Conservation (phyloP, 345 rosid genomes). For the Durio zibethinus region DNA sequence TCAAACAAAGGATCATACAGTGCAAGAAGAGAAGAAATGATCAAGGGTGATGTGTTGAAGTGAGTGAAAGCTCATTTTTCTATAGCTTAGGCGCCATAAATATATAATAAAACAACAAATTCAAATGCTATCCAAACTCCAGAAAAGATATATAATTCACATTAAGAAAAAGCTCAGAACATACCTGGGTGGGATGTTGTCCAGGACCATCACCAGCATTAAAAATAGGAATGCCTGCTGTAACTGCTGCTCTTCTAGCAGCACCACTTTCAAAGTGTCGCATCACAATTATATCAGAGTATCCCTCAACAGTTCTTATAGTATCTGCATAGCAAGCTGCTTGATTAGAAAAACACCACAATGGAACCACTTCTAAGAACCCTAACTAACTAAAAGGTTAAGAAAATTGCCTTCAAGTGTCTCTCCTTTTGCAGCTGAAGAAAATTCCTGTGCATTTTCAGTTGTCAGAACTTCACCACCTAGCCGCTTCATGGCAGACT, state of each 20-base stretch:
- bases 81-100: not conserved
- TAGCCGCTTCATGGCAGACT: constrained; percentile 91
- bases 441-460: constrained; percentile 91
- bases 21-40: not conserved
- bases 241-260: constrained; percentile 83
- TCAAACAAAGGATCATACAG: not conserved
- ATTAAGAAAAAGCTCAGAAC: not conserved
- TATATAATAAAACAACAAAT: not conserved
- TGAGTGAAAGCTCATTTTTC: not conserved
- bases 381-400: not conserved
- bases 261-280: constrained; percentile 97
- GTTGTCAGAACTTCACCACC: constrained; percentile 97
- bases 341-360: constrained; percentile 5
- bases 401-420: constrained; percentile 75
- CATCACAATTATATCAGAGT: constrained; percentile 88
- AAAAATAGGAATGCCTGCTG: constrained; percentile 79
- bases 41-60: not conserved
- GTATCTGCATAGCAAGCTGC: constrained; percentile 55
- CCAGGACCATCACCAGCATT: constrained; percentile 99
- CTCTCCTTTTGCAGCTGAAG: constrained; percentile 97
- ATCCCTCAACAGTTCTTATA: constrained; percentile 91
- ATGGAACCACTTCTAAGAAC: constrained; percentile 1
- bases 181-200: constrained; percentile 94
- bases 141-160: not conserved
- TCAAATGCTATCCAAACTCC: not conserved